Percentiles rank a stretch among this genome's conserved stretches.
These are phyloP conservation scores for Colletotrichum karsti DNA, from an alignment of 2,329 filamentous ascomycete genomes.

Conservation along the genomic window DNA sequence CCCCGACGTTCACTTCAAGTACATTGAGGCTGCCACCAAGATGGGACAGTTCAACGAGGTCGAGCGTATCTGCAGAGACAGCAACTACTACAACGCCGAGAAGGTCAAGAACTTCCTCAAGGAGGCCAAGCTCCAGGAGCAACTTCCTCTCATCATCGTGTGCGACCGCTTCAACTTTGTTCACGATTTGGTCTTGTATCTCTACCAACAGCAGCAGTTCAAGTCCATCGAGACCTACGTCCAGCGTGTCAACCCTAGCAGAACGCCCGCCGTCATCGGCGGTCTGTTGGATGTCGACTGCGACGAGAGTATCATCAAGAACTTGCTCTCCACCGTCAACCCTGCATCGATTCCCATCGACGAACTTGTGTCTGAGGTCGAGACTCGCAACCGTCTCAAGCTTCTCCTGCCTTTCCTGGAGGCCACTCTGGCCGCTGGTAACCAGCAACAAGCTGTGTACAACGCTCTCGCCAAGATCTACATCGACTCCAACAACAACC, in stretches of 20 bases:
- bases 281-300: conserved; percentile 96
- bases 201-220: conserved; percentile 99
- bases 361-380: conserved; percentile 93
- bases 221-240: conserved; percentile 99
- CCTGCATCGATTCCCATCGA: conserved; percentile 90
- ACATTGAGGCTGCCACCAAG: conserved; percentile 94
- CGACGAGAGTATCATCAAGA: conserved; percentile 96
- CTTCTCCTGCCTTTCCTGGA: conserved; percentile 95
- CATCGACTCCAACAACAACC: conserved; percentile 98
- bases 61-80: conserved; percentile 96
- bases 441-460: conserved; percentile 95
- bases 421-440: conserved; percentile 85
- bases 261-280: conserved; percentile 92
- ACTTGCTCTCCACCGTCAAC: conserved; percentile 84
- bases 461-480: conserved; percentile 99
- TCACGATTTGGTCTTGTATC: conserved; percentile 92
- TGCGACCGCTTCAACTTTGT: conserved; percentile 99
- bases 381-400: conserved; percentile 94
- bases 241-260: conserved; percentile 91
- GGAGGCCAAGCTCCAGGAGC: conserved; percentile 90
- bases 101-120: conserved; percentile 99
- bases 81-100: conserved; percentile 87
- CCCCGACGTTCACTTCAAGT: conserved; percentile 97
- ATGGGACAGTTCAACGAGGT: conserved; percentile 96
- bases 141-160: conserved; percentile 95